Conservation (phyloP, 495 filamentous ascomycete genomes). For the Aspergillus panamensis region DNA sequence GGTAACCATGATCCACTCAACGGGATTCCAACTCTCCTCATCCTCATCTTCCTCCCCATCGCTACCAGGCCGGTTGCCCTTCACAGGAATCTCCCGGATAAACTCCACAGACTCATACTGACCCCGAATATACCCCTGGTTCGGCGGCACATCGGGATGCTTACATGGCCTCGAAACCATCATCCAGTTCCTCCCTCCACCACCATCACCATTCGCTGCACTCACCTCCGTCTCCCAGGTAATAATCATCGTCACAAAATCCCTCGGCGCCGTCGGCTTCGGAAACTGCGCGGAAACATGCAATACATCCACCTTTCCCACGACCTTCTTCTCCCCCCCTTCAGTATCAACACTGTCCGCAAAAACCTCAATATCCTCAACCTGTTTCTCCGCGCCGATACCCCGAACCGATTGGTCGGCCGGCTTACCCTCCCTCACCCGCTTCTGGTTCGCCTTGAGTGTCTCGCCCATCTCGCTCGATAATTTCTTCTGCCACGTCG, state of each 20-base stretch:
- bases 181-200: slow-evolving; percentile 64
- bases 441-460: slow-evolving; percentile 55
- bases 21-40: slow-evolving; percentile 53
- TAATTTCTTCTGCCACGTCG: slow-evolving; percentile 55
- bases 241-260: slow-evolving; percentile 77
- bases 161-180: slow-evolving; percentile 79
- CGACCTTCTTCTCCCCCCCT: slow-evolving; percentile 39
- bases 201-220: slow-evolving; percentile 2
- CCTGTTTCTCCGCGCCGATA: slow-evolving; percentile 71
- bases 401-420: slow-evolving; percentile 66
- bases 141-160: slow-evolving; percentile 66
- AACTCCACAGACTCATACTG: slow-evolving; percentile 91
- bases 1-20: slow-evolving; percentile 97
- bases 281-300: slow-evolving; percentile 87
- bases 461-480: slow-evolving; percentile 52
- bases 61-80: slow-evolving; percentile 3
- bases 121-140: slow-evolving; percentile 72
- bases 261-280: slow-evolving; percentile 78
- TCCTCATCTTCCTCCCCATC: slow-evolving; percentile 9
- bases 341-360: slow-evolving; percentile 57
- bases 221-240: slow-evolving; percentile 41
- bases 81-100: slow-evolving; percentile 73
- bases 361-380: slow-evolving; percentile 53
- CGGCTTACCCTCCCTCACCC: slow-evolving; percentile 35
- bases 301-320: slow-evolving; percentile 57